Evolutionary conservation across 108 stramenopile species (phyloP).

Genomic region (Discostella stelligeroides): DNA sequence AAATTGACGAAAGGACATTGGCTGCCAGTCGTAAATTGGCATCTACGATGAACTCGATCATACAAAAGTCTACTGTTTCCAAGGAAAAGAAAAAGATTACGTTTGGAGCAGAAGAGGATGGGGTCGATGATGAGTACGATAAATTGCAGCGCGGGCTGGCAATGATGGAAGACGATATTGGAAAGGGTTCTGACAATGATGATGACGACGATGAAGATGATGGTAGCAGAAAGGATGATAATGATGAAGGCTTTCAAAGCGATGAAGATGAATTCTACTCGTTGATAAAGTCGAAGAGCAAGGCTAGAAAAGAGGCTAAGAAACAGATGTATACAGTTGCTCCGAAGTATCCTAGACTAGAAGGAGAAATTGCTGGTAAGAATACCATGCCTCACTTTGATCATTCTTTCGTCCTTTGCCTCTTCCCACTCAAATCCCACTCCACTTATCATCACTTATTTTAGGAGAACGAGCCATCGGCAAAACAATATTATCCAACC

Average conservation of each 20-base stretch:
- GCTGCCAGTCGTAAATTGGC: constrained; percentile 56
- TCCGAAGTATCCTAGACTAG: constrained; percentile 81
- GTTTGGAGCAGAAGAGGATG: constrained; percentile 41
- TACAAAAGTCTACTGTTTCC: constrained; percentile 61
- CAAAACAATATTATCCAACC: constrained; percentile 88
- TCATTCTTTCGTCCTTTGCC: background rate
- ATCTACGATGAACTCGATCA: constrained; percentile 73
- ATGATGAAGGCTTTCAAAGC: constrained; percentile 51
- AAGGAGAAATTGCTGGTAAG: constrained; percentile 68
- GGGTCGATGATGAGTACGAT: constrained; percentile 66
- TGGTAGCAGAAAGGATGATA: too few relatives aligned
- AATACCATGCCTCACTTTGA: constrained; percentile 35
- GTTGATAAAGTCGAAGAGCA: constrained; percentile 54
- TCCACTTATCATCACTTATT: background rate
- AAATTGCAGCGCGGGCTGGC: constrained; percentile 60
- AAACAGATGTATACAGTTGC: constrained; percentile 74
- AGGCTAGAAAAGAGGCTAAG: constrained; percentile 65
- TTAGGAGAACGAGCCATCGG: constrained; percentile 86
- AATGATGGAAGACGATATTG: constrained; percentile 86
- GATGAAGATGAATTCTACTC: constrained; percentile 69
- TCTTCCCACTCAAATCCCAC: constrained; percentile 1
- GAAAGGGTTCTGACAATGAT: constrained; percentile 50
- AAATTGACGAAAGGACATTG: constrained; percentile 44
- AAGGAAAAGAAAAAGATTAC: constrained; percentile 31
- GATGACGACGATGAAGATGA: constrained; percentile 46